Percentiles rank a stretch among this genome's conserved stretches.
These are phyloP conservation scores for Acer saccharum DNA, from an alignment of 345 rosid species.

Conservation along the genomic window DNA sequence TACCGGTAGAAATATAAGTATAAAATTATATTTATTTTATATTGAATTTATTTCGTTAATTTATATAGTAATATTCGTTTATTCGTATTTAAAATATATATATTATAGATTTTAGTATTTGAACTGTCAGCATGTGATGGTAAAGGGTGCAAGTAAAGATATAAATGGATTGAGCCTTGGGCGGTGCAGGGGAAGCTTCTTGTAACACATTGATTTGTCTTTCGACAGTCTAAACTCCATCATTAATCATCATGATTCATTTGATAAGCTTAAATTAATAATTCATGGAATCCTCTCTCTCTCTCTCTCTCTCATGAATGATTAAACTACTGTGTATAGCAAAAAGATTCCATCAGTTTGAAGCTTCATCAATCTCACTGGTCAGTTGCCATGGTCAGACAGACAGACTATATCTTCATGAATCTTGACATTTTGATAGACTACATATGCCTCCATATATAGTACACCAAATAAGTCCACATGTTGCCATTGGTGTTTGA, in stretches of 20 bases:
- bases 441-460: no score
- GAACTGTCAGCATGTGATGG: neutral
- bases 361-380: neutral
- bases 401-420: neutral
- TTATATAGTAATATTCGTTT: no score
- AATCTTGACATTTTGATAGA: neutral
- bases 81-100: no score
- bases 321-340: neutral
- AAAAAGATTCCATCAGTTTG: neutral
- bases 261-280: neutral
- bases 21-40: no score
- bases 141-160: neutral
- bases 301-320: neutral
- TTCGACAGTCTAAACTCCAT: neutral
- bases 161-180: neutral
- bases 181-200: neutral
- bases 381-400: no score
- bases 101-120: no score
- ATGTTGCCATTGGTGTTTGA: neutral
- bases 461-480: neutral
- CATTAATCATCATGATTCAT: neutral
- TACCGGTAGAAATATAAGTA: no score
- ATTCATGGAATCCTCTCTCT: neutral
- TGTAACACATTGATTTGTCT: neutral
- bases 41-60: no score